A percentile compares a stretch with the other conserved stretches of the same genome.
These are phyloP conservation scores for Kodamaea kaohsiungensis DNA, from an alignment of 805 yeast species.

Conservation along the genomic window DNA sequence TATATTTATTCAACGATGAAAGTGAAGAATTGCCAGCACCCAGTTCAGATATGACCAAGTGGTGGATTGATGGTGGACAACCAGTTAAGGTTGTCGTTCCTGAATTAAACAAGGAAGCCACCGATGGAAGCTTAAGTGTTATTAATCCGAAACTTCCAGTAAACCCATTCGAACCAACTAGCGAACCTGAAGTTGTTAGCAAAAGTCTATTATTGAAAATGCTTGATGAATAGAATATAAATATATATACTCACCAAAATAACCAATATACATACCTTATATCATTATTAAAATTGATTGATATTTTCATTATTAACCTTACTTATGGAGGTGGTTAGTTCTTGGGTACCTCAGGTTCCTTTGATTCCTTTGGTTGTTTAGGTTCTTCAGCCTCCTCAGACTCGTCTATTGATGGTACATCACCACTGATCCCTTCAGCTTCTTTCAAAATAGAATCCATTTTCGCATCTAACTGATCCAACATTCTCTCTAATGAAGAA, in stretches of 20 bases:
- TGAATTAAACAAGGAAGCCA: constrained; percentile 36
- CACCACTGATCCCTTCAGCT: constrained; percentile 35
- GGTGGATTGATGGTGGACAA: constrained; percentile 90
- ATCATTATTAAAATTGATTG: no score
- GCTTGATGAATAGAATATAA: constrained; percentile 3
- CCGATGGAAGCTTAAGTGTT: constrained; percentile 25
- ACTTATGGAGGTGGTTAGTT: not conserved
- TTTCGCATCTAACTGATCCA: constrained; percentile 64
- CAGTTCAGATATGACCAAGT: constrained; percentile 73
- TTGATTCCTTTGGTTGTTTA: not conserved
- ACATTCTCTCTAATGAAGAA: constrained; percentile 61
- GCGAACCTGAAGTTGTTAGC: constrained; percentile 53
- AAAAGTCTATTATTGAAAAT: constrained; percentile 18
- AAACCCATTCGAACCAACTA: constrained; percentile 68
- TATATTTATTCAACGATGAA: constrained; percentile 27
- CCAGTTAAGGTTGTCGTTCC: constrained; percentile 66
- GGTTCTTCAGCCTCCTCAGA: not conserved
- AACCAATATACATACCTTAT: not conserved
- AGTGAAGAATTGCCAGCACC: constrained; percentile 77
- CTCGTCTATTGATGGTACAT: not conserved
- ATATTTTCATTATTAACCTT: not conserved
- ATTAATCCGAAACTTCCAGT: constrained; percentile 69
- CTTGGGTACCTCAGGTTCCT: not conserved
- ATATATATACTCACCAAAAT: not conserved
- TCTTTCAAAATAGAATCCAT: constrained; percentile 58